phyloP scores from a whole-genome alignment of 2,329 filamentous ascomycete genomes.

The Aureobasidium musti region DNA sequence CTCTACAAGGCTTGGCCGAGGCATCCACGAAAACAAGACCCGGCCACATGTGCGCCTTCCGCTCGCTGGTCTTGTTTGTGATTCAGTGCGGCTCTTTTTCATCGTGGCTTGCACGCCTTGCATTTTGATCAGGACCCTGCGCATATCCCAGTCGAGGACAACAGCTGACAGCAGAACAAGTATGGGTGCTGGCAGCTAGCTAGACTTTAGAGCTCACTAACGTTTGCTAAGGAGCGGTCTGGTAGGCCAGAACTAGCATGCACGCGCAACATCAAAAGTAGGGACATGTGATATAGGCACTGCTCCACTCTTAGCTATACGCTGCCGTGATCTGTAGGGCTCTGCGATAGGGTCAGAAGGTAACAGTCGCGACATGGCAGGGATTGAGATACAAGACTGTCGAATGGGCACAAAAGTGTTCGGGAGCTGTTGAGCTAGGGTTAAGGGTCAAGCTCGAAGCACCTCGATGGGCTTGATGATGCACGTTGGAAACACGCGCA shows the following conservation, averaged over 20 bases:
- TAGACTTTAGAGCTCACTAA: background rate
- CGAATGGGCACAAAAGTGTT: background rate
- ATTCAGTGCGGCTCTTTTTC: conserved; percentile 15
- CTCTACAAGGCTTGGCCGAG: conserved; percentile 21
- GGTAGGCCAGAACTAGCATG: background rate
- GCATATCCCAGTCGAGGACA: background rate
- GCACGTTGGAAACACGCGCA: background rate
- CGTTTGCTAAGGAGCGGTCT: background rate
- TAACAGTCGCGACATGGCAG: background rate
- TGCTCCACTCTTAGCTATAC: background rate
- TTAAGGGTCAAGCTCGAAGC: background rate
- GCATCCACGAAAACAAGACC: conserved; percentile 1
- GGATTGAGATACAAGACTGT: background rate
- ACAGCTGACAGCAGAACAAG: background rate
- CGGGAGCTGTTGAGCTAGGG: background rate
- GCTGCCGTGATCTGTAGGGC: background rate
- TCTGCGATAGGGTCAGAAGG: background rate
- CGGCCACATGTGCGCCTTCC: conserved; percentile 7
- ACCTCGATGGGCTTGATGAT: conserved; percentile 12
- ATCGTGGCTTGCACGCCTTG: conserved; percentile 12
- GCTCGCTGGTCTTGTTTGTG: conserved; percentile 5
- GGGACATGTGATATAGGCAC: background rate
- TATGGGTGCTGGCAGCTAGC: background rate
- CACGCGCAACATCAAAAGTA: background rate
- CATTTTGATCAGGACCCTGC: conserved; percentile 3